Base-by-base conservation (phyloP, 2,329 filamentous ascomycete genomes). In the Penicillium sp. region DNA sequence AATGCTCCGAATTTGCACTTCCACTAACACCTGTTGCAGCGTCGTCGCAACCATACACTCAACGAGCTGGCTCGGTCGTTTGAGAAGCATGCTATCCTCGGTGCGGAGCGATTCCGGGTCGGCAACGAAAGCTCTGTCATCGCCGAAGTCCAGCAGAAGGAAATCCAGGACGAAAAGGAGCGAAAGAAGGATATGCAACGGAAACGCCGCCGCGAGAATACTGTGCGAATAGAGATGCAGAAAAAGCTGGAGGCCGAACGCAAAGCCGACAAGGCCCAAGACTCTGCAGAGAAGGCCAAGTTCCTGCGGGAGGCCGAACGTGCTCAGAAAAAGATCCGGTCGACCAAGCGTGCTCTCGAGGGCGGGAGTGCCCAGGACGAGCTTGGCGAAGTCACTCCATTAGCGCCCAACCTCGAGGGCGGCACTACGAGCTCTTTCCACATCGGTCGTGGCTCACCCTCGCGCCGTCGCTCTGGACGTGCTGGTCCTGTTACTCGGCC, bases 111-210 rank as follows among this genome's bases (percentile, higher is more conserved):
- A 35, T 97, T 91, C 74, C 86, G 91, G 60, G 84, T 90, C 14
- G 81, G 88, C 48, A 88, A 95, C 73, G 93, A 92, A 71, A 86
- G 90, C 17, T 88, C 90, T 42, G 94, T 95, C 1, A 85, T 94
- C 60, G 86, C 90, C 55, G 90, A 96, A 69, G 94, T 98, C 2
- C 90, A 95, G 66, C 90, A 92, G 62, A 91, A 92, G 66, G 94
- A 97, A 75, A 83, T 97, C 7, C 90, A 90, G 61, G 92, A 94
- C 62, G 95, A 99, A 77, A 99, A 99, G 79, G 95, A 99, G 78
- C 91, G 95, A 65, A 99, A 99, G 82, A 99, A 99, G 81, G 95
- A 99, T 73, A 98, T 99, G 92, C 95, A 99, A 75, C 90, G 95
- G 64, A 99, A 98, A 81, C 87, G 95, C 61, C 89, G 95, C 45